These are phyloP conservation scores for Posidonia australis DNA, from an alignment of 106 monocot species.

Conservation along the genomic window DNA sequence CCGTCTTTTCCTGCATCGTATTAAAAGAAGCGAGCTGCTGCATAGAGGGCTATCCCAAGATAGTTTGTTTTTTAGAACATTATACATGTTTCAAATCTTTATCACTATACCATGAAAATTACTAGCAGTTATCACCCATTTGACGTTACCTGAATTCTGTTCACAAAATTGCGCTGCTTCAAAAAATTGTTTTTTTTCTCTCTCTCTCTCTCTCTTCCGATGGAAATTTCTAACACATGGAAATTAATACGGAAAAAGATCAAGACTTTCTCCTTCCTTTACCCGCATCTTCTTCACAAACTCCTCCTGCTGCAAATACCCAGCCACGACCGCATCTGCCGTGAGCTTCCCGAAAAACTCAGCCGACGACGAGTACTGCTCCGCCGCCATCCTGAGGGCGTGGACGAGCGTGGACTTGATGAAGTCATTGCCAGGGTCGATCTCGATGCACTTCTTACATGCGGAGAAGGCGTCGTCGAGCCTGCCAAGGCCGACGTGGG, in stretches of 20 bases:
- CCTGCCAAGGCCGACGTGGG: slow-evolving; percentile 8
- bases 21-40: no score
- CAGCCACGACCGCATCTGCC: neutral
- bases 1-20: no score
- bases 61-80: no score
- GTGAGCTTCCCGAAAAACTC: slow-evolving; percentile 4
- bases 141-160: no score
- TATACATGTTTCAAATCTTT: no score
- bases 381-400: neutral
- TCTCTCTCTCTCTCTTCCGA: no score
- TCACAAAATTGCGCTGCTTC: no score
- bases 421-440: slow-evolving; percentile 2
- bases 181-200: no score
- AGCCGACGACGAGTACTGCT: neutral
- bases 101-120: no score
- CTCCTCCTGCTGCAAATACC: neutral
- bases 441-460: slow-evolving; percentile 7
- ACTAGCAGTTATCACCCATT: no score
- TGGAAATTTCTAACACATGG: no score
- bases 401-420: slow-evolving; percentile 5
- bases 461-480: neutral
- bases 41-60: no score
- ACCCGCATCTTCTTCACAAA: slow-evolving; percentile 5
- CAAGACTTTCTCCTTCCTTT: neutral
- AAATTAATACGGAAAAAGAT: neutral